phyloP scores from a whole-genome alignment of 2,329 filamentous ascomycete species.

The Paecilomyces fulvus region DNA sequence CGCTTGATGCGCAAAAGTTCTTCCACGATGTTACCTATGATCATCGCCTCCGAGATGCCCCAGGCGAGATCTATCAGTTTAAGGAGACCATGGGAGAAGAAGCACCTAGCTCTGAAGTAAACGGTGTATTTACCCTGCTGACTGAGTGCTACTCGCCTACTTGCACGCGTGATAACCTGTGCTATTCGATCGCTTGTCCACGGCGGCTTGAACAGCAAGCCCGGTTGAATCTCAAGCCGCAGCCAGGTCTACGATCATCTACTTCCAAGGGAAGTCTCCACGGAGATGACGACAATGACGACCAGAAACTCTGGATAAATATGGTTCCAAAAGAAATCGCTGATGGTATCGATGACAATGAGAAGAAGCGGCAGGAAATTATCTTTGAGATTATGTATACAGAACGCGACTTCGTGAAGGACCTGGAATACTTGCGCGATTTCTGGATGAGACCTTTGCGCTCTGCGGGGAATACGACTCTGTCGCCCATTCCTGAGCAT shows the following conservation, averaged over 20 bases:
- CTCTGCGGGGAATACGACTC: constrained; percentile 53
- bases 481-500: constrained; percentile 80
- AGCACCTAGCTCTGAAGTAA: constrained; percentile 62
- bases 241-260: constrained; percentile 71
- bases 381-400: constrained; percentile 99
- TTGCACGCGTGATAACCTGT: constrained; percentile 88
- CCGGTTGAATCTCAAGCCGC: constrained; percentile 83
- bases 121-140: constrained; percentile 91
- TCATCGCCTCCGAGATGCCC: constrained; percentile 87
- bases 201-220: constrained; percentile 91
- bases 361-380: constrained; percentile 96
- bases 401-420: constrained; percentile 97
- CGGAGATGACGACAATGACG: constrained; percentile 81
- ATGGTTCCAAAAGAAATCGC: constrained; percentile 92
- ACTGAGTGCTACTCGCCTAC: constrained; percentile 98
- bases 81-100: constrained; percentile 80
- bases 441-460: constrained; percentile 96
- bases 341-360: constrained; percentile 77
- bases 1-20: constrained; percentile 94
- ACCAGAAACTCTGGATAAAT: constrained; percentile 99
- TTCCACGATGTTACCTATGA: constrained; percentile 99
- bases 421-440: constrained; percentile 91
- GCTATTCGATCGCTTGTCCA: constrained; percentile 96
- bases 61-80: constrained; percentile 93
- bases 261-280: constrained; percentile 65